Evolutionary conservation across 768 basidiomycete genomes (phyloP).

Genomic region (Suillus alpinus): DNA sequence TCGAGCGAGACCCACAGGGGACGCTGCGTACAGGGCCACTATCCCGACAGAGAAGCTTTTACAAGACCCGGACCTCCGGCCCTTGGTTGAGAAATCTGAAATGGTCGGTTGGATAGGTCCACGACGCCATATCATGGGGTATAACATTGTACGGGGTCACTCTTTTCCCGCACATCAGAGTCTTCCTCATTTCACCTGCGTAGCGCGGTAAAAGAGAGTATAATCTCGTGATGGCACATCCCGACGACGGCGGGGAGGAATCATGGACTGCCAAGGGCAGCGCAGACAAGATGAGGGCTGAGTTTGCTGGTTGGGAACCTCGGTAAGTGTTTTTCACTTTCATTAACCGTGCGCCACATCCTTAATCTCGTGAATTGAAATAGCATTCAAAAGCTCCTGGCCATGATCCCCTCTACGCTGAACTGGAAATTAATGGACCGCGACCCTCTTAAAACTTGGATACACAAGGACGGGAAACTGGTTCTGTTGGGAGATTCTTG

Average conservation of each 20-base stretch:
- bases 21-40: conserved; percentile 59
- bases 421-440: conserved; percentile 50
- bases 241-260: conserved; percentile 39
- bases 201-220: conserved; percentile 38
- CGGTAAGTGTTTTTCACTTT: conserved; percentile 27
- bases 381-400: conserved; percentile 46
- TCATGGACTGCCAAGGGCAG: conserved; percentile 44
- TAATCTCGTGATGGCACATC: conserved; percentile 45
- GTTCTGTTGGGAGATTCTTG: conserved; percentile 53
- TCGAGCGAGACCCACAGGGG: conserved; percentile 53
- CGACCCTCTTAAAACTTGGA: conserved; percentile 45
- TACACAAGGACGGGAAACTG: conserved; percentile 42
- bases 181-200: neutral
- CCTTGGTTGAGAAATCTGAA: conserved; percentile 48
- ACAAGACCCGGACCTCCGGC: conserved; percentile 48
- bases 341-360: neutral
- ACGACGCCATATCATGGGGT: conserved; percentile 41
- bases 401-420: conserved; percentile 41
- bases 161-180: neutral
- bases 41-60: conserved; percentile 45
- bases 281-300: conserved; percentile 43
- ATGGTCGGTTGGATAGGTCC: conserved; percentile 65
- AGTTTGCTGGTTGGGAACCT: conserved; percentile 49
- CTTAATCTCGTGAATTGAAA: conserved; percentile 5
- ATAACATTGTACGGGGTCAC: conserved; percentile 37